Base-by-base conservation (phyloP, 345 rosid species). In the Euphorbia pulcherrima region DNA sequence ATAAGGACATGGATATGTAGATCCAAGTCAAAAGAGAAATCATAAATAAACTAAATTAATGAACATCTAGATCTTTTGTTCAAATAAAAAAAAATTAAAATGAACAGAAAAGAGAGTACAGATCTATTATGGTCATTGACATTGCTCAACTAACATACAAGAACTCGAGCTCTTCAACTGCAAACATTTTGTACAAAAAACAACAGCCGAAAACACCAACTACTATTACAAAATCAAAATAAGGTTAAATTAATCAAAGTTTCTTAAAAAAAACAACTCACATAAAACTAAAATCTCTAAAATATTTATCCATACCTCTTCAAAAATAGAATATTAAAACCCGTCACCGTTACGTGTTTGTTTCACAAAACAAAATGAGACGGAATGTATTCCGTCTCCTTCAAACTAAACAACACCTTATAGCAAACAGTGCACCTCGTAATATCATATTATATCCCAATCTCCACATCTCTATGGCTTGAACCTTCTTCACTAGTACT, bases 381-480 rank as follows among this genome's bases (percentile, higher is more conserved):
- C n/a, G n/a, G n/a, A n/a, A 44, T 12, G 3, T 24, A 60, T 65
- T 44, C 28, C 71, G 69, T 12, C 40, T 39, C 17, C 65, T 56
- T 16, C 66, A 64, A 58, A 59, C 50, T 30, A 46, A 65, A 47
- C 52, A 33, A 33, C 46, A 57, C 17, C 58, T 76, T 65, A 52
- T 66, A 61, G 50, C 67, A 66, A 70, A 55, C 65, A 39, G 53
- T 2, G 18, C 33, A 35, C 30, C n/a, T 14, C 53, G 18, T 50
- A 21, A 50, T 29, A 21, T 14, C 20, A 48, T 50, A 35, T 78
- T 83, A 82, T 81, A 71, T 81, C 61, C 83, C 84, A 77, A 83
- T 80, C 85, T 85, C 87, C 77, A 79, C 77, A 67, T 82, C 84
- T 75, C 88, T 81, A 82, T 86, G 77, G 79, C 84, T 74, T 67